Evolutionary conservation across 148 eudicot species (phyloP), one percentile per base, ranked within the genome.

Genomic region (Vaccinium darrowii): DNA sequence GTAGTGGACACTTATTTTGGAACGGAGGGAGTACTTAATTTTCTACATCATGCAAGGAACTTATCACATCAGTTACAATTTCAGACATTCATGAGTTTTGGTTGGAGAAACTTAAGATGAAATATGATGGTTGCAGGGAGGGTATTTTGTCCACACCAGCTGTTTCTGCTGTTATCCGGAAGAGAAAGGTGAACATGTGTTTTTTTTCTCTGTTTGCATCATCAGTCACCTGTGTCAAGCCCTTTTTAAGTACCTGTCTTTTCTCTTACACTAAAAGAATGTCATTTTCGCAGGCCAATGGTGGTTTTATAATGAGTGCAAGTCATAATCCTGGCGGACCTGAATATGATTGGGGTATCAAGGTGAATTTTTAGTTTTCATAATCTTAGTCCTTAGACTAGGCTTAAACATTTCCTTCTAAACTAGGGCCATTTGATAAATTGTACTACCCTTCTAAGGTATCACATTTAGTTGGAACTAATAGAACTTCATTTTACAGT

Each of bases 291-390:
- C 93, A 95, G 99, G 98, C 98, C 63, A 95, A 97, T 94, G 99
- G 99, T 84, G 99, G 98, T 83, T 94, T 95, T 84, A 92, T 97
- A 86, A 97, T 97, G 98, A 97, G 99, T 89, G 98, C 98, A 83
- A 97, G 99, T 89, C 99, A 95, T 84, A 97, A 97, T 91, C 99
- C 98, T 81, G 99, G 98, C 75, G 99, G 98, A 47, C 99, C 96
- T 25, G 99, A 97, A 30, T 94, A 94, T 90, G 99, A 97, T 82
- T 97, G 99, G 99, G 99, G 99, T 67, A 95, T 97, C 88, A 95
- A 97, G 98, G 99, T 97, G 83, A 88, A 65, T 47, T 62, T 27
- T 67, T 74, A 43, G 27, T 82, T 27, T 82, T 81, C 47, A 25
- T 21, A 82, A 62, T 39, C 11, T n/a, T 3, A 12, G 12, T 49